Conservation (phyloP, 1,284 basidiomycete genomes). For the Ganoderma lucidum region DNA sequence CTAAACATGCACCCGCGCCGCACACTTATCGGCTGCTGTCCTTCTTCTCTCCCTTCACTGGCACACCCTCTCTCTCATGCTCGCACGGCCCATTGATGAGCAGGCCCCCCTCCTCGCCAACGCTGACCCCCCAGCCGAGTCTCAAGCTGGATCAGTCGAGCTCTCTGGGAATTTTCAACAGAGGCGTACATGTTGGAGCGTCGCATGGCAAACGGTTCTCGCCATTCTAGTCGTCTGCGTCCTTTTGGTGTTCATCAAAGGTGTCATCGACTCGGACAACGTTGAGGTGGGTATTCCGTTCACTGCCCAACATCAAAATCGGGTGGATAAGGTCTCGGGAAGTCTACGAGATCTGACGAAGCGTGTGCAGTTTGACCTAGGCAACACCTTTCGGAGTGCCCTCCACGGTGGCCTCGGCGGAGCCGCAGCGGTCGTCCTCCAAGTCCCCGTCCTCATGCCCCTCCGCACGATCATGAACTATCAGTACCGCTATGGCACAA, state of each 20-base stretch:
- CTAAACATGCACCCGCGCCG: too few species aligned
- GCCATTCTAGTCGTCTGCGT: slow-evolving; percentile 45
- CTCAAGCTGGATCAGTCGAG: slow-evolving; percentile 23
- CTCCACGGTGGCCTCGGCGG: slow-evolving; percentile 88
- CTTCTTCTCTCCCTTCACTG: too few species aligned
- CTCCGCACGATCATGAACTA: slow-evolving; percentile 64
- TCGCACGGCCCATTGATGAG: slow-evolving; percentile 25
- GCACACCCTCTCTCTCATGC: too few species aligned
- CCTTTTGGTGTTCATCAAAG: slow-evolving; percentile 67
- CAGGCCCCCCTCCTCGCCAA: slow-evolving; percentile 11
- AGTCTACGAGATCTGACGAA: background rate
- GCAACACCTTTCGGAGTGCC: slow-evolving; percentile 77
- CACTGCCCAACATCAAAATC: too few species aligned
- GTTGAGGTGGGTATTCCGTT: slow-evolving; percentile 56
- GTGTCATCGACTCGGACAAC: slow-evolving; percentile 55
- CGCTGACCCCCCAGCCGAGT: slow-evolving; percentile 19
- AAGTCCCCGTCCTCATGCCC: too few species aligned
- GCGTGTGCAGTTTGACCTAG: slow-evolving; percentile 73
- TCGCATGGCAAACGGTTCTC: slow-evolving; percentile 44
- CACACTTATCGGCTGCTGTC: too few species aligned
- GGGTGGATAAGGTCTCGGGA: slow-evolving; percentile 32
- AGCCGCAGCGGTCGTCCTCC: slow-evolving; percentile 81
- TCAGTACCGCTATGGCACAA: slow-evolving; percentile 69
- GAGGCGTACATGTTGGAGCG: slow-evolving; percentile 39
- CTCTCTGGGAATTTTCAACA: slow-evolving; percentile 27